Evolutionary conservation across 2,329 filamentous ascomycete genomes (phyloP).

Genomic region (Aspergillus fumigatiaffinis): DNA sequence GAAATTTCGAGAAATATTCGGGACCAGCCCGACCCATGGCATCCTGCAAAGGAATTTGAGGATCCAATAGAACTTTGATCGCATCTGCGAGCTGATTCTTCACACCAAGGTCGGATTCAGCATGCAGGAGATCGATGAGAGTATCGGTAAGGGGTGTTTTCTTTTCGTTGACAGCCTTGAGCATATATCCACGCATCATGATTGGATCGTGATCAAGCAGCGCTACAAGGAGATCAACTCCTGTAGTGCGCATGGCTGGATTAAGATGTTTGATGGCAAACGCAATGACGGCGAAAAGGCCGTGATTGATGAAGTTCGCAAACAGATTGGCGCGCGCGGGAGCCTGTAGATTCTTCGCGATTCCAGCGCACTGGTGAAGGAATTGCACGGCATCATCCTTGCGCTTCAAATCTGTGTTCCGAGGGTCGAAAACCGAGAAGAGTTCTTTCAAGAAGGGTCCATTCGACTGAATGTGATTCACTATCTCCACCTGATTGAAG

Average conservation of each 20-base stretch:
- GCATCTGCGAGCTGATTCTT: slow-evolving; percentile 95
- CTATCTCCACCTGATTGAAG: slow-evolving; percentile 98
- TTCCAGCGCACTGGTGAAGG: slow-evolving; percentile 91
- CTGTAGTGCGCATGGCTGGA: slow-evolving; percentile 80
- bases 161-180: slow-evolving; percentile 85
- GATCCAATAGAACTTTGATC: slow-evolving; percentile 86
- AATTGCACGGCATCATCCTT: slow-evolving; percentile 95
- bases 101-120: slow-evolving; percentile 88
- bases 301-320: slow-evolving; percentile 82
- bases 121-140: slow-evolving; percentile 82
- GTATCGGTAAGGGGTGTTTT: slow-evolving; percentile 84
- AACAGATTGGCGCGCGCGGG: slow-evolving; percentile 77
- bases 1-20: slow-evolving; percentile 64
- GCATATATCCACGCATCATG: slow-evolving; percentile 90
- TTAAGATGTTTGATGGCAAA: slow-evolving; percentile 85
- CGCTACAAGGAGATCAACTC: slow-evolving; percentile 87
- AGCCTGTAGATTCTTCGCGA: slow-evolving; percentile 90
- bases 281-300: slow-evolving; percentile 83
- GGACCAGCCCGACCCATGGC: slow-evolving; percentile 59
- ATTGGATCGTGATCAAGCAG: slow-evolving; percentile 94
- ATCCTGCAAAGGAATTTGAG: slow-evolving; percentile 58
- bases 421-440: slow-evolving; percentile 75
- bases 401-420: slow-evolving; percentile 61
- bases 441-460: slow-evolving; percentile 73
- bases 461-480: slow-evolving; percentile 88